Conservation (phyloP, 179 eudicot genomes). For the Silene noctiflora region DNA sequence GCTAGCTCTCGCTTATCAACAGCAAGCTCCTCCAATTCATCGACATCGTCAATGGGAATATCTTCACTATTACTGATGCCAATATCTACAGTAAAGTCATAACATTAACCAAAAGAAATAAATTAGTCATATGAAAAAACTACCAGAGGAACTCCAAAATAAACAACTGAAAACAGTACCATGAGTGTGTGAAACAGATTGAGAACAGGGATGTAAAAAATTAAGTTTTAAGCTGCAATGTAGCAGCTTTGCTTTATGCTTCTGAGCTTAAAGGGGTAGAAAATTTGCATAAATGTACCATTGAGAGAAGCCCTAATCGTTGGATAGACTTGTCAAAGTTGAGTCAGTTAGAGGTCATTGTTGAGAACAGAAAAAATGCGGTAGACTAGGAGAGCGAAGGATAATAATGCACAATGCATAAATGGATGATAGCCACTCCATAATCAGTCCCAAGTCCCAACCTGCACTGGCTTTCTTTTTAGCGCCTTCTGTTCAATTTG, state of each 20-base stretch:
- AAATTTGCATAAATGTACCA: neutral
- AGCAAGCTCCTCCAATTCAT: slow-evolving; percentile 54
- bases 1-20: slow-evolving; percentile 27
- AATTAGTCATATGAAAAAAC: neutral
- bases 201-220: neutral
- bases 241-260: neutral
- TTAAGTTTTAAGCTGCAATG: neutral
- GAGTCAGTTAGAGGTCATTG: neutral
- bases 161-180: neutral
- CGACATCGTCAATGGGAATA: slow-evolving; percentile 31
- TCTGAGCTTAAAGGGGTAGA: neutral
- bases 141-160: neutral
- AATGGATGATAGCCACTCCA: neutral
- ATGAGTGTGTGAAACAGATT: neutral
- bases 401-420: neutral
- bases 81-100: slow-evolving; percentile 33
- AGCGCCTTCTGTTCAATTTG: too few relatives aligned
- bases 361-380: neutral
- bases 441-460: too few relatives aligned
- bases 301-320: neutral
- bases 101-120: too few relatives aligned
- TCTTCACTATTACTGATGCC: slow-evolving; percentile 36
- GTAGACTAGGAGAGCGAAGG: neutral
- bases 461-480: too few relatives aligned
- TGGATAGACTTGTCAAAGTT: neutral